A percentile compares a stretch with the other conserved stretches of the same genome.
Conservation (phyloP, 495 filamentous ascomycete genomes). For the Friedmanniomyces endolithicus region DNA sequence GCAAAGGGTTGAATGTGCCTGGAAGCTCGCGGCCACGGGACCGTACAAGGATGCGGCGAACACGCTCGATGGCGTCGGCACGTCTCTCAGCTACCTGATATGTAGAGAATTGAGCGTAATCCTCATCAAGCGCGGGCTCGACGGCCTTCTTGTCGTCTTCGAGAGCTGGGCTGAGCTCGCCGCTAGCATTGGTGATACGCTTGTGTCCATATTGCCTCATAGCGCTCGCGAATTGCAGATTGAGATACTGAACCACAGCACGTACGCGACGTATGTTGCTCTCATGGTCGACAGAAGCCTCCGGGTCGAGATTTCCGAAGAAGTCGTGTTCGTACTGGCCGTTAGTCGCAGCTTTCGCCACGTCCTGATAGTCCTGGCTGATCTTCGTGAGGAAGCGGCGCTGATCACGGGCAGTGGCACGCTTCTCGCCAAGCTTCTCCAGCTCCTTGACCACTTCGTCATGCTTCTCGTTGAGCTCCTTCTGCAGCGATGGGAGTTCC, state of each 20-base stretch:
- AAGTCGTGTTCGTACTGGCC: conserved; percentile 47
- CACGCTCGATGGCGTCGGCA: conserved; percentile 9
- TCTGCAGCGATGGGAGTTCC: conserved; percentile 7
- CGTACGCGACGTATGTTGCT: conserved; percentile 43
- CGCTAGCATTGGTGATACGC: background rate
- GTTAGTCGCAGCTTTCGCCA: conserved; percentile 41
- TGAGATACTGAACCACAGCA: conserved; percentile 46
- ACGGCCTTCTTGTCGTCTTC: no score
- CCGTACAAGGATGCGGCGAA: conserved; percentile 5
- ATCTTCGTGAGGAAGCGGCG: conserved; percentile 6
- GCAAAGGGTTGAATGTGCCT: conserved; percentile 42
- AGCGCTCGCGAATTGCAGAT: conserved; percentile 41
- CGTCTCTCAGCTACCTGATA: background rate
- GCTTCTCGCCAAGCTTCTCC: conserved; percentile 2
- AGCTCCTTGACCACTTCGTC: background rate
- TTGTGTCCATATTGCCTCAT: conserved; percentile 38
- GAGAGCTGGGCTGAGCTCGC: background rate
- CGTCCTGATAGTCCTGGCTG: conserved; percentile 3
- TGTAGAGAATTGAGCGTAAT: background rate
- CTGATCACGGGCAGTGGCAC: background rate
- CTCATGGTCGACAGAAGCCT: conserved; percentile 17
- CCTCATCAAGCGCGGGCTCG: conserved; percentile 3
- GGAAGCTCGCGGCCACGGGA: conserved; percentile 40
- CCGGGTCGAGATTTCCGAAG: conserved; percentile 35
- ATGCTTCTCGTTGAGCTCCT: conserved; percentile 6